Base-by-base conservation (phyloP, 352 stramenopile species). In the Plasmopara halstedii region DNA sequence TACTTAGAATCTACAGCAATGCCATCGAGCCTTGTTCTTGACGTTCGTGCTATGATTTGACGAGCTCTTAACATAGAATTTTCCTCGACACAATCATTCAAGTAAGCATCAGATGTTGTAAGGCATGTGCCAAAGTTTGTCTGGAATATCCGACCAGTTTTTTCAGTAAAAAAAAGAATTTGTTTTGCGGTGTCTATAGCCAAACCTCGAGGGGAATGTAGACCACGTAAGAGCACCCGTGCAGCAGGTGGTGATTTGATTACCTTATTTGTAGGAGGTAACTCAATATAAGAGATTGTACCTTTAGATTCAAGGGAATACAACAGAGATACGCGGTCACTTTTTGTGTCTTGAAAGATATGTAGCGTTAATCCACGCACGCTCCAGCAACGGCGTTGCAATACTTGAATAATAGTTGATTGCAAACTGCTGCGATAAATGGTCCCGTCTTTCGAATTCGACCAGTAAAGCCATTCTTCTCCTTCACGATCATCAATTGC, bases 121-220 rank as follows among this genome's bases (percentile, higher is more conserved):
- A 40, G 42, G 2, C 19, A 31, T 29, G 38, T 29, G 13, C 29
- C 26, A 25, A 62, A 23, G 18, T 21, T 42, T 2, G 50, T 33
- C 22, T 67, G 41, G 42, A 70, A 82, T 42, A 85, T 70, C 1
- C 74, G 62, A 2, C 72, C 74, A 9, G 73, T 88, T 35, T 85
- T 86, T 56, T 86, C 73, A 0, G 77, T 79, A n/a, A 79, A 84
- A 56, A 73, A 88, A 2, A 88, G 42, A 3, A 47, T 69, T 14
- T 67, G 31, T 17, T 57, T 61, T 0, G 13, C 10, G 0, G 45
- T 36, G 21, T 82, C 59, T 3, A 87, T 19, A 1, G 66, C 59
- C 17, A 89, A 51, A 3, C 77, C 73, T 8, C 77, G 64, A 7
- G 77, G 77, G 17, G 62, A 69, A 4, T 56, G 57, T n/a, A 88